Evolutionary conservation across 2,329 filamentous ascomycete species (phyloP).

Genomic region (Fusarium sp.): DNA sequence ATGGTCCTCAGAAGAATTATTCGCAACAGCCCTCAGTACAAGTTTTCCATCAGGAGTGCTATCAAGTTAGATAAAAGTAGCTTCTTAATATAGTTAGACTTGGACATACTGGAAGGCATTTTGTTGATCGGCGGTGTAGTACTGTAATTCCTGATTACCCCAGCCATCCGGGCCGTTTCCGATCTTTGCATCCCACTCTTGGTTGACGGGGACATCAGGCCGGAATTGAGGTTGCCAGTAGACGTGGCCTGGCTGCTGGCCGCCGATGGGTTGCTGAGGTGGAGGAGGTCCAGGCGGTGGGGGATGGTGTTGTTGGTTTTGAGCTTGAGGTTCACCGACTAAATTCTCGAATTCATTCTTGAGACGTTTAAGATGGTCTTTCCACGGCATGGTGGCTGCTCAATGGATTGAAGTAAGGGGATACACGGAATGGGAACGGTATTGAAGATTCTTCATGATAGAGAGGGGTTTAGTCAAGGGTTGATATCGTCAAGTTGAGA

Average conservation of each 20-base stretch:
- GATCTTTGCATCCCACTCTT: constrained; percentile 66
- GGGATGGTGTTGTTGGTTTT: constrained; percentile 38
- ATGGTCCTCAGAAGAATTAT: constrained; percentile 47
- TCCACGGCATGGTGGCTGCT: constrained; percentile 50
- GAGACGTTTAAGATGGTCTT: constrained; percentile 53
- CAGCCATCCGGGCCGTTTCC: constrained; percentile 68
- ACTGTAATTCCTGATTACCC: constrained; percentile 71
- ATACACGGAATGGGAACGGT: no score
- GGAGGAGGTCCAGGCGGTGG: constrained; percentile 36
- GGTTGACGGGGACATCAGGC: constrained; percentile 58
- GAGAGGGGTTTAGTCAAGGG: not conserved
- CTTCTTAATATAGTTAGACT: not conserved
- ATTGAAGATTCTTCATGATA: not conserved
- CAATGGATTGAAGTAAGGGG: no score
- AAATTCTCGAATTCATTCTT: constrained; percentile 55
- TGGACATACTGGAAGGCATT: constrained; percentile 64
- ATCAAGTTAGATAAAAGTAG: not conserved
- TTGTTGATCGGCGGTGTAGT: constrained; percentile 61
- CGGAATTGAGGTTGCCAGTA: constrained; percentile 68
- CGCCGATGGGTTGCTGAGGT: constrained; percentile 37
- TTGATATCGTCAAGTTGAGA: not conserved
- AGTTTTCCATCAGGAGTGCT: constrained; percentile 62
- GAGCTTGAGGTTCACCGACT: constrained; percentile 45
- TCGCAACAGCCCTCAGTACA: constrained; percentile 63
- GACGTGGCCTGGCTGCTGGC: constrained; percentile 32